Conservation (phyloP, 345 rosid genomes). For the Syzygium jambos region DNA sequence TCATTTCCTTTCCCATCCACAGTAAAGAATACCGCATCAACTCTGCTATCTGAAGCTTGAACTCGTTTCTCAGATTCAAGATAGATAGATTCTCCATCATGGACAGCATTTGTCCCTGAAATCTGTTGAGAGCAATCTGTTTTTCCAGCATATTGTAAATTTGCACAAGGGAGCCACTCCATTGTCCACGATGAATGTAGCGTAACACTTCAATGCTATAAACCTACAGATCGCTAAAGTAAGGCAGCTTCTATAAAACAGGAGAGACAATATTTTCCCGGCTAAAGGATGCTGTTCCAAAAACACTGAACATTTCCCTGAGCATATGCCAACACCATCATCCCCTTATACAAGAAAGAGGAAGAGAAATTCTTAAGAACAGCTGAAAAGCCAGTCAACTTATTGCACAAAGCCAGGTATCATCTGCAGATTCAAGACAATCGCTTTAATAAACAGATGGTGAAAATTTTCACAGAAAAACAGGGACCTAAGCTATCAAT, state of each 20-base stretch:
- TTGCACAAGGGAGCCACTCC: background rate
- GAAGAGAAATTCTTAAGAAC: background rate
- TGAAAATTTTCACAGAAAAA: background rate
- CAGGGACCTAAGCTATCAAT: background rate
- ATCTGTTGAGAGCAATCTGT: conserved; percentile 30
- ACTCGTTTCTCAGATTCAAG: conserved; percentile 25
- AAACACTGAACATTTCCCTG: background rate
- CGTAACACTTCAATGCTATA: background rate
- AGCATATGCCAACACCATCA: background rate
- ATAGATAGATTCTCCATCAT: conserved; percentile 22
- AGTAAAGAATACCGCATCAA: conserved; percentile 22
- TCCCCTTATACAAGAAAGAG: background rate
- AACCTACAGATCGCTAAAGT: background rate
- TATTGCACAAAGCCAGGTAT: background rate
- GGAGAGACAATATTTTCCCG: background rate
- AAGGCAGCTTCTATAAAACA: background rate
- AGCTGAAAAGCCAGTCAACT: background rate
- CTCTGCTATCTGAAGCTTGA: conserved; percentile 21
- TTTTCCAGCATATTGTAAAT: conserved; percentile 8
- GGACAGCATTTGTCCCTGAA: conserved; percentile 14
- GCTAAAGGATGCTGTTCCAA: background rate
- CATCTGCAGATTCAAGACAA: background rate
- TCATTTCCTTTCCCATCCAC: conserved; percentile 20
- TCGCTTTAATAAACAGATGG: background rate
- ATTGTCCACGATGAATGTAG: background rate